Evolutionary conservation across 2,329 filamentous ascomycete species (phyloP), one percentile per base, ranked within the genome.

Genomic region (Hyphodiscus sp.): DNA sequence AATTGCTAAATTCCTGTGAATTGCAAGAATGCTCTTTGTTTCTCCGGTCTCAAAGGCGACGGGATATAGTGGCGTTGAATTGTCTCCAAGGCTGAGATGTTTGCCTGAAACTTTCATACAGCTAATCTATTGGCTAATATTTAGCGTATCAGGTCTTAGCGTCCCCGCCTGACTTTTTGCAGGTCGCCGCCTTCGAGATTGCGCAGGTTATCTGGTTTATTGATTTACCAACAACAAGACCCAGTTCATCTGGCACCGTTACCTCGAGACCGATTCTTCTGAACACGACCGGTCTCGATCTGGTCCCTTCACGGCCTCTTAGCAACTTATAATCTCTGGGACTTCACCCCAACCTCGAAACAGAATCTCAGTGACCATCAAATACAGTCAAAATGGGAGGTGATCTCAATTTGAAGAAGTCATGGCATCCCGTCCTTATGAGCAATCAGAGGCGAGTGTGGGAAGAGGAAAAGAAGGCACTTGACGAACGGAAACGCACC

Each of bases 331-430:
- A 8, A 8, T 8, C 8, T 26, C 23, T 26, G 23, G 23, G 23
- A 26, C 23, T 26, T 26, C 8, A 26, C 23, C 8, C 23, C 23
- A 26, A 26, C 23, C 4, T 26, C 23, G 23, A 26, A 4, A 3
- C 8, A 3, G 23, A n/a, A 26, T 26, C 23, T 20, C 43, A 29
- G 26, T 45, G 54, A 46, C 38, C 42, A 11, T 13, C 43, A 41
- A 46, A 63, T 55, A 61, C 65, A 67, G 70, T 64, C 74, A 87
- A 73, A 60, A 96, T 95, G 87, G 91, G 91, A 75, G 91, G 91
- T 68, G 91, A 97, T 79, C 82, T 99, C 67, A 96, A 97, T 68
- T 74, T 95, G 65, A 96, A 96, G 74, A 90, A 91, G 73, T 88
- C 89, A 77, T 99, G 92, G 84, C 92, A 99, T 73, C 92, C 94